Percentiles rank a stretch among this genome's conserved stretches.
These are phyloP conservation scores for Cytospora leucostoma DNA, from an alignment of 2,329 filamentous ascomycete genomes.

Conservation along the genomic window DNA sequence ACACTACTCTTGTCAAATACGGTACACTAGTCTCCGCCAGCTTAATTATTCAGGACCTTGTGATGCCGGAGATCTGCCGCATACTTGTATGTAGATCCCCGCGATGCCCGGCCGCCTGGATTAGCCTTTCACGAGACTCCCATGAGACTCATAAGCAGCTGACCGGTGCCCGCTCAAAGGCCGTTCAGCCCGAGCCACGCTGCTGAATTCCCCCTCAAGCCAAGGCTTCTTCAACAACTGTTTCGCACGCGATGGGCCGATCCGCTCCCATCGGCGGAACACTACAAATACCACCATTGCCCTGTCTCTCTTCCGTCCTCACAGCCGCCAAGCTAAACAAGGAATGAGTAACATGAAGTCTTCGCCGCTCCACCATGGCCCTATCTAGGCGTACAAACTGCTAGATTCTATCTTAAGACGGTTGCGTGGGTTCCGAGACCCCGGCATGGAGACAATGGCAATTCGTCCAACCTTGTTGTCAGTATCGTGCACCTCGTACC, in stretches of 20 bases:
- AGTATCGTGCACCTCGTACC: slow-evolving; percentile 6
- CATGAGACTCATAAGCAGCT: background rate
- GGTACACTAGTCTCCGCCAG: too few relatives aligned
- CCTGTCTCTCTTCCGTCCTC: background rate
- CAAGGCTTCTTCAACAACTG: too few relatives aligned
- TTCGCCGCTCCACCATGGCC: background rate
- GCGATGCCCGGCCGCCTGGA: background rate
- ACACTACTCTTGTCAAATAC: too few relatives aligned
- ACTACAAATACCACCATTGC: background rate
- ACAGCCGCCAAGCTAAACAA: background rate
- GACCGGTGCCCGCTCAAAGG: background rate
- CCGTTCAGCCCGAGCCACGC: background rate
- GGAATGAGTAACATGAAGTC: background rate
- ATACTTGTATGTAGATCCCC: background rate
- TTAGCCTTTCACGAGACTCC: background rate
- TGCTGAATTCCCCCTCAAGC: background rate
- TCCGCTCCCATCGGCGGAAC: background rate
- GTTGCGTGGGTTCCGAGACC: background rate
- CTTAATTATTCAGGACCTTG: too few relatives aligned
- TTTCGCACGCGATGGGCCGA: too few relatives aligned
- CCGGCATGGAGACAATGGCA: slow-evolving; percentile 4
- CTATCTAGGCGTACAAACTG: slow-evolving; percentile 6
- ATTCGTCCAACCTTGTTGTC: background rate
- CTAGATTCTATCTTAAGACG: background rate
- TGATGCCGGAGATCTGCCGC: too few relatives aligned